These are phyloP conservation scores for Fusarium sp. DNA, from an alignment of 2,329 filamentous ascomycete genomes.

Conservation along the genomic window DNA sequence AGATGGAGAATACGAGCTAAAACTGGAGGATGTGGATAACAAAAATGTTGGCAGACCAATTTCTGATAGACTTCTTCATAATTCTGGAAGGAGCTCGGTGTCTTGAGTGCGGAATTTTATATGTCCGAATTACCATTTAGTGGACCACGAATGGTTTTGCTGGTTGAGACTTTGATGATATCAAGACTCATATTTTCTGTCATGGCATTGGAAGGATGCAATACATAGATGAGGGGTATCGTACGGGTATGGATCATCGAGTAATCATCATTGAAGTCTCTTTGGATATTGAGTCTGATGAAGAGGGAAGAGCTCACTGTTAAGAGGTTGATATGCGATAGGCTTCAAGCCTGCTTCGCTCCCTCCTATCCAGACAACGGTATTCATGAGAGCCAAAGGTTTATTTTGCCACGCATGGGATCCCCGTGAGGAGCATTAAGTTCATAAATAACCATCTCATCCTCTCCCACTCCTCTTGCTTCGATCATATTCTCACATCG, in stretches of 20 bases:
- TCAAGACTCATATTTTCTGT: too few species aligned
- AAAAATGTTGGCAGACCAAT: neutral
- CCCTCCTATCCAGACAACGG: neutral
- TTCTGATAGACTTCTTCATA: neutral
- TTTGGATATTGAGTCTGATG: neutral
- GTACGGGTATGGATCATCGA: neutral
- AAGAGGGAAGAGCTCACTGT: neutral
- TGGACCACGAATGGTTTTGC: too few species aligned
- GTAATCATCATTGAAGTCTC: neutral
- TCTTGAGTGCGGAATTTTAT: neutral
- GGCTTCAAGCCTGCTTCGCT: neutral
- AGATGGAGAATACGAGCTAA: neutral
- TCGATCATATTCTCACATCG: neutral
- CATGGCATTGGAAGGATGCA: neutral
- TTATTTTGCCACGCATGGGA: neutral
- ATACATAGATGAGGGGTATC: neutral
- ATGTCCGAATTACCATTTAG: neutral
- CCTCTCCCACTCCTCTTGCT: accelerated
- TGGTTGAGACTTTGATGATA: neutral
- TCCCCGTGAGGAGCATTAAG: too few species aligned
- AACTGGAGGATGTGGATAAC: neutral
- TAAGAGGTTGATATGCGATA: neutral
- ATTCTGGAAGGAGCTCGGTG: neutral
- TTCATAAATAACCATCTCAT: neutral
- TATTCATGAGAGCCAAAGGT: neutral